Percentiles rank a stretch among this genome's conserved stretches.
These are phyloP conservation scores for Aurinia saxatilis DNA, from an alignment of 345 rosid genomes.

Conservation along the genomic window DNA sequence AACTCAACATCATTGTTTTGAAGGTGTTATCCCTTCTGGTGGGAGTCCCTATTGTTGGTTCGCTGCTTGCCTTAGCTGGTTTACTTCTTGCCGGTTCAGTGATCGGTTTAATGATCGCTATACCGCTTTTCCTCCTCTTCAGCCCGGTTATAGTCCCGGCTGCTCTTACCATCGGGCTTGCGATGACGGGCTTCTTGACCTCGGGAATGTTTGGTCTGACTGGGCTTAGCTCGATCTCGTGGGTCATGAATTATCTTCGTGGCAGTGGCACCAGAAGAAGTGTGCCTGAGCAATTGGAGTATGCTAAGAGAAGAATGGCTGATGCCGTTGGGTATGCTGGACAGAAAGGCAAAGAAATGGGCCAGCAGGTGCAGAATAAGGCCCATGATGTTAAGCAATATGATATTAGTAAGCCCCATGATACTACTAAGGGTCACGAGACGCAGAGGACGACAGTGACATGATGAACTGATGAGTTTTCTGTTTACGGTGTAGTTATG, in stretches of 20 bases:
- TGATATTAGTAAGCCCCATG: conserved; percentile 16
- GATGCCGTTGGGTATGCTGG: conserved; percentile 37
- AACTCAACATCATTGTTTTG: background rate
- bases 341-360: conserved; percentile 47
- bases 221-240: conserved; percentile 43
- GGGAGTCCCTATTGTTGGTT: conserved; percentile 36
- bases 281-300: conserved; percentile 35
- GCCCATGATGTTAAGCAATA: conserved; percentile 30
- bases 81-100: conserved; percentile 38
- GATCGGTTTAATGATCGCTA: conserved; percentile 28
- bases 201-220: conserved; percentile 47
- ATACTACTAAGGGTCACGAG: conserved; percentile 1
- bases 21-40: conserved; percentile 36
- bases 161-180: conserved; percentile 38
- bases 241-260: conserved; percentile 35
- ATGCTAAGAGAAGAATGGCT: conserved; percentile 39
- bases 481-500: background rate
- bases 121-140: conserved; percentile 47
- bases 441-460: background rate
- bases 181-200: conserved; percentile 33
- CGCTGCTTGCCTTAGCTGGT: conserved; percentile 40
- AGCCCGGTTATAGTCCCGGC: conserved; percentile 60
- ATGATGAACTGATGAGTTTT: background rate
- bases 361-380: conserved; percentile 36
- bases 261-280: background rate